Percentiles rank a stretch among this genome's conserved stretches.
phyloP scores from a whole-genome alignment of 192 early-diverging fungal genomes.

The Powellomyces hirtus region DNA sequence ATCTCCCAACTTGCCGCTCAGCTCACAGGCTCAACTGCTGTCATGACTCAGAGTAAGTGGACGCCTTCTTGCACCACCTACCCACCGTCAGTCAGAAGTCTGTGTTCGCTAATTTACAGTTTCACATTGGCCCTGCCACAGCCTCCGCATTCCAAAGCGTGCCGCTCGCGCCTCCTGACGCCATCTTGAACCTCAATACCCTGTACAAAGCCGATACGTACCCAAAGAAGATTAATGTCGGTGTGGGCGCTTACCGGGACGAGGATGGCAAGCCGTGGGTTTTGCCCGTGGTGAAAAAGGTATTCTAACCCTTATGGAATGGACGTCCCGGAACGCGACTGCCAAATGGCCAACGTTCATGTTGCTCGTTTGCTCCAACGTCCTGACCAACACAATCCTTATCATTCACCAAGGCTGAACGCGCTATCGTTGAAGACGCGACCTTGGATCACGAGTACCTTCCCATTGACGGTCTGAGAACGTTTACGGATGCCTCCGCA shows the following conservation, averaged over 20 bases:
- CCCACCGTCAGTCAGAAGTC: background rate
- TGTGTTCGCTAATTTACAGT: too few relatives aligned
- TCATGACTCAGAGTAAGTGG: background rate
- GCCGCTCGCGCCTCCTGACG: constrained; percentile 74
- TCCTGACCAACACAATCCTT: too few relatives aligned
- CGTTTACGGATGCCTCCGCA: constrained; percentile 77
- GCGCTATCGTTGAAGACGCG: constrained; percentile 65
- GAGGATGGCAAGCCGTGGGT: constrained; percentile 93
- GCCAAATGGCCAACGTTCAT: too few relatives aligned
- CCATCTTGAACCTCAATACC: constrained; percentile 87
- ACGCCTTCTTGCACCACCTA: background rate
- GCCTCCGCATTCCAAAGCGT: constrained; percentile 33
- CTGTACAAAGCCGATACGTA: constrained; percentile 76
- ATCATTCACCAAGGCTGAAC: too few relatives aligned
- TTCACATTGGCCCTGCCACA: constrained; percentile 8
- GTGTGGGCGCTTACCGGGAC: constrained; percentile 94
- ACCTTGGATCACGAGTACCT: constrained; percentile 91
- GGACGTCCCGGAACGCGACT: too few relatives aligned
- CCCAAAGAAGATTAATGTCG: constrained; percentile 85
- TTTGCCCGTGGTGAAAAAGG: constrained; percentile 90
- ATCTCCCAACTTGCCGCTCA: background rate
- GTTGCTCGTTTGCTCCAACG: too few relatives aligned
- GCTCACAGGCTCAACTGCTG: background rate
- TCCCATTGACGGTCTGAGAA: constrained; percentile 76
- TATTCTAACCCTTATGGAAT: too few relatives aligned